A percentile compares a stretch with the other conserved stretches of the same genome.
These are phyloP conservation scores for Trametes punicea DNA, from an alignment of 768 basidiomycete genomes.

Conservation along the genomic window DNA sequence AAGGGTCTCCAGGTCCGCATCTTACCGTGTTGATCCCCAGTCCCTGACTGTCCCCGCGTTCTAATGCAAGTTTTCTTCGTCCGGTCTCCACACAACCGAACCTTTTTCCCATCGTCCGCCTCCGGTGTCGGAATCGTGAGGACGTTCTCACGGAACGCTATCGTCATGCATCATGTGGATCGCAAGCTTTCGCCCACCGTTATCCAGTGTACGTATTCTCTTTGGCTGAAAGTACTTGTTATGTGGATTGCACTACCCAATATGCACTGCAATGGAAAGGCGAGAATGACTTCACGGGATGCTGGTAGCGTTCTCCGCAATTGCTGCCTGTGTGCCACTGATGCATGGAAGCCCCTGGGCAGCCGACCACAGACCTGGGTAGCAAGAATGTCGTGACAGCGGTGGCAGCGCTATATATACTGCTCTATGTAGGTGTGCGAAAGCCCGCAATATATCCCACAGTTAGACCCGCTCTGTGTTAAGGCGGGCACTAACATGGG, in stretches of 20 bases:
- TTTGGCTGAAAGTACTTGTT: too few relatives aligned
- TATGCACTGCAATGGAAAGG: too few relatives aligned
- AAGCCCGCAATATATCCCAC: not conserved
- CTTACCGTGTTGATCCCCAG: slow-evolving; percentile 39
- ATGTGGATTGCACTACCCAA: too few relatives aligned
- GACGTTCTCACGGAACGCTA: slow-evolving; percentile 4
- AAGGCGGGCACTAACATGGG: slow-evolving; percentile 9
- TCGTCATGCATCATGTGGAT: not conserved
- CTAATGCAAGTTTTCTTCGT: slow-evolving; percentile 3
- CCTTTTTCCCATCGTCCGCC: not conserved
- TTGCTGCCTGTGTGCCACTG: too few relatives aligned
- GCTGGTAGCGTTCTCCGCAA: too few relatives aligned
- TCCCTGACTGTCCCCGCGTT: not conserved
- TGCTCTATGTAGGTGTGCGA: not conserved
- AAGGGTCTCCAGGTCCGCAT: slow-evolving; percentile 47
- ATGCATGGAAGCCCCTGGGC: too few relatives aligned
- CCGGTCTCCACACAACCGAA: too few relatives aligned
- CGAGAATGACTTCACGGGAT: too few relatives aligned
- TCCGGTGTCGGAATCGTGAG: slow-evolving; percentile 6
- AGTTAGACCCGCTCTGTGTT: not conserved
- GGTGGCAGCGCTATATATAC: not conserved
- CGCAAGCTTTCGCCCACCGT: not conserved
- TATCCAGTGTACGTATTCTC: too few relatives aligned
- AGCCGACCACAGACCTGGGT: too few relatives aligned
- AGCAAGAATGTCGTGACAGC: not conserved